These are phyloP conservation scores for Boletus reticulatus DNA, from an alignment of 768 basidiomycete species.

Conservation along the genomic window DNA sequence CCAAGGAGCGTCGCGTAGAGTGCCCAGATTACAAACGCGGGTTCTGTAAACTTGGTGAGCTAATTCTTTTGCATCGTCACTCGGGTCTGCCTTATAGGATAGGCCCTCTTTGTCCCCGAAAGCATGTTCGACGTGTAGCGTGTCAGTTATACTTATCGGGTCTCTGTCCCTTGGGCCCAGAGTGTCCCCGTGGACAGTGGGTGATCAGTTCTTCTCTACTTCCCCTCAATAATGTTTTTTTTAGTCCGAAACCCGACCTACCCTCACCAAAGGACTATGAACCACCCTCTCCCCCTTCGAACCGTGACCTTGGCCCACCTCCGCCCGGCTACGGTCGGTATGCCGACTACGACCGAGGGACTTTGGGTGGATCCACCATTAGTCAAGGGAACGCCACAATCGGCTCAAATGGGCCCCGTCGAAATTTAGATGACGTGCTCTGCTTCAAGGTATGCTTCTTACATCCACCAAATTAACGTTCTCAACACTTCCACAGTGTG, in stretches of 20 bases:
- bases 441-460: constrained; percentile 72
- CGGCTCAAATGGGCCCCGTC: constrained; percentile 45
- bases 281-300: constrained; percentile 70
- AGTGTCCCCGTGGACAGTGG: constrained; percentile 88
- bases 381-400: constrained; percentile 27
- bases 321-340: constrained; percentile 89
- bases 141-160: constrained; percentile 92
- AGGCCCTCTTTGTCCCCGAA: constrained; percentile 88
- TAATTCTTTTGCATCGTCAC: constrained; percentile 1
- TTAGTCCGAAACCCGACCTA: constrained; percentile 73
- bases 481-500: constrained; percentile 53
- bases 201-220: constrained; percentile 31
- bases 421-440: constrained; percentile 80
- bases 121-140: constrained; percentile 88
- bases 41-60: constrained; percentile 89
- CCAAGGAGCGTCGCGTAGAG: constrained; percentile 86
- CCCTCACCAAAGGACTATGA: constrained; percentile 76
- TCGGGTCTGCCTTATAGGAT: constrained; percentile 10
- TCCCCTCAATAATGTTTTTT: constrained; percentile 8
- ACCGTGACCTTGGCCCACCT: constrained; percentile 83
- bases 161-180: constrained; percentile 87
- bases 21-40: constrained; percentile 96
- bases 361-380: constrained; percentile 30
- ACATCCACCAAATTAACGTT: not conserved
- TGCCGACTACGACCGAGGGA: constrained; percentile 65